Base-by-base conservation (phyloP, 2,329 filamentous ascomycete genomes). In the Aureobasidium uvarum region DNA sequence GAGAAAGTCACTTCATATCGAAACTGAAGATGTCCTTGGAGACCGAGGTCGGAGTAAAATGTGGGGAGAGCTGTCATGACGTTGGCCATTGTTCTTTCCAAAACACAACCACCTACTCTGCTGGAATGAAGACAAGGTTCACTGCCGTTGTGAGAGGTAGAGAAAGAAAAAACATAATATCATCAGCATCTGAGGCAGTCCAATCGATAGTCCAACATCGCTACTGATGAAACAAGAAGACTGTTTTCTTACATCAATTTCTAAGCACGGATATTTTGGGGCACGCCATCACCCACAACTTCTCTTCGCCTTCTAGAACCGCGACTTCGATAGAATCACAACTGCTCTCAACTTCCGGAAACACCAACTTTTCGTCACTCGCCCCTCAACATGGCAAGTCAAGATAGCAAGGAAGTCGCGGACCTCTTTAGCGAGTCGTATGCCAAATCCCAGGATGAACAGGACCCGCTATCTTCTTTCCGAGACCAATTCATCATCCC, bases 401-500 rank as follows among this genome's bases (percentile, higher is more conserved):
- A 52, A 13, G 13, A 25, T 14, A 51, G 10, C 48, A 62, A 62
- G 33, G 46, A 62, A 45, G 36, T 33, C 23, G 63, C 59, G 50
- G 52, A 64, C 4, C 58, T 59, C 13, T 68, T 67, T 28, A 62
- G 58, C 43, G 58, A 67, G 14, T 14, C 39, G 0, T 67, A 66
- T 31, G 67, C 67, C 8, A 23, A 48, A 48, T 45, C 45, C 14
- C 69, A 72, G 63, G 79, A 81, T 66, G 71, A 68, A 11, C 70
- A 74, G 54, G 78, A 81, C 67, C 70, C 71, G 23, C 67, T 81
- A 62, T 72, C 72, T 55, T 69, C 73, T 33, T 71, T 81, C 64
- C 84, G 91, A 38, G 78, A 86, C 28, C 84, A 94, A 70, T 96
- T 94, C 74, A 83, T 89, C 55, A 87, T 96, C 52, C 92, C 92